A percentile compares a stretch with the other conserved stretches of the same genome.
phyloP scores from a whole-genome alignment of 2,329 filamentous ascomycete species.

The Madurella mycetomatis region DNA sequence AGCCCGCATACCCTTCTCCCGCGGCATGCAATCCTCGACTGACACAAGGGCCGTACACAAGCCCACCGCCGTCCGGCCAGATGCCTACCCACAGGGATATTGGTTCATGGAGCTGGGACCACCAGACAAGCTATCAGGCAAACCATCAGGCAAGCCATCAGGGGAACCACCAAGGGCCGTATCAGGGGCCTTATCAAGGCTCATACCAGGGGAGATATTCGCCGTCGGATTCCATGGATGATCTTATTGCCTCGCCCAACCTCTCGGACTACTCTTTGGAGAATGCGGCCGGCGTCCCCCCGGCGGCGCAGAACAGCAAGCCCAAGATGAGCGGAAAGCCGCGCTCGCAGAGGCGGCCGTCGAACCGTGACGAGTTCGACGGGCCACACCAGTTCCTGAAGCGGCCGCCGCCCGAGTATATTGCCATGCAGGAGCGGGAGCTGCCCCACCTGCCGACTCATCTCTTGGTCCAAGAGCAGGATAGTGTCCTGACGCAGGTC shows the following conservation, averaged over 20 bases:
- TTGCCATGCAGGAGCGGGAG: conserved; percentile 73
- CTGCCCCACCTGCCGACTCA: conserved; percentile 79
- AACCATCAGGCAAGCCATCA: background rate
- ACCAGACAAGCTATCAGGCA: conserved; percentile 2
- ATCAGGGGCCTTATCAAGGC: conserved; percentile 32
- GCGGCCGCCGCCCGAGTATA: conserved; percentile 63
- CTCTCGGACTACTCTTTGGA: conserved; percentile 59
- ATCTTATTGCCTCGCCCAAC: conserved; percentile 54
- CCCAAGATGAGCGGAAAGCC: conserved; percentile 47
- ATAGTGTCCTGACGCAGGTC: conserved; percentile 72
- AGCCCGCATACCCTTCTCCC: conserved; percentile 37
- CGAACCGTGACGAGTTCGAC: conserved; percentile 85
- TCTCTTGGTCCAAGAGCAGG: conserved; percentile 78
- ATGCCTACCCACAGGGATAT: conserved; percentile 2
- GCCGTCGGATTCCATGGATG: conserved; percentile 55
- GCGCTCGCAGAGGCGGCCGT: conserved; percentile 62
- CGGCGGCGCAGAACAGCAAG: conserved; percentile 40
- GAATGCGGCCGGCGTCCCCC: conserved; percentile 37
- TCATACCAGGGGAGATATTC: conserved; percentile 50
- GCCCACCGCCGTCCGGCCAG: conserved; percentile 10
- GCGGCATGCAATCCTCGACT: conserved; percentile 41
- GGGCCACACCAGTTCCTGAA: conserved; percentile 79
- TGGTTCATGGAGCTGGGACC: conserved; percentile 14
- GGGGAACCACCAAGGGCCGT: conserved; percentile 1
- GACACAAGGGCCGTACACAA: conserved; percentile 32